Base-by-base conservation (phyloP, 75 land plant species). In the Picea sitchensis region DNA sequence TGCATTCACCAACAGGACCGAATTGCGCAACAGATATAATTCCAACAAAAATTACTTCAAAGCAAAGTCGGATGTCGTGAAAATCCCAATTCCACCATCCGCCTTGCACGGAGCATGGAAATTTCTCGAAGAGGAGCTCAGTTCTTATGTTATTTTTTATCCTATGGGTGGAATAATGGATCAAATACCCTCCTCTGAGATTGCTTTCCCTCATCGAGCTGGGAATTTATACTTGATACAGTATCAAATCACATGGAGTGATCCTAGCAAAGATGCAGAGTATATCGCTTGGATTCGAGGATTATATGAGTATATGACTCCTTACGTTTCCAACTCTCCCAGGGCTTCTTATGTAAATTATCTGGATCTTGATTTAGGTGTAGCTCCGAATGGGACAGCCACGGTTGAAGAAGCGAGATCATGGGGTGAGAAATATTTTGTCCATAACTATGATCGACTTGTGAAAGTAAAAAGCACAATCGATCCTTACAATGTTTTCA, bases 371-470 rank as follows among this genome's bases (percentile, higher is more conserved):
- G 81, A 80, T 75, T 56, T 68, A 18, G 76, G 81, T 12, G n/a
- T 4, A 9, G 21, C 68, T 2, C 3, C 11, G 8, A 75, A 30
- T n/a, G 76, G 76, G 0, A 20, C 76, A 1, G 14, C 54, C 32
- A n/a, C 76, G 1, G 76, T 75, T 44, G 18, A 75, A 54, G 54
- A 47, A 14, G 76, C 30, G 1, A 75, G 76, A 14, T 20, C 65
- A 14, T 77, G 78, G 78, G 81, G 81, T 13, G 58, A 80, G 78
- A 69, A 71, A 54, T 80, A 80, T 34, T 80, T 73, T 51, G 11
- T 69, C 8, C 15, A 41, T 2, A 80, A 80, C 78, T 80, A 51
- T 31, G 56, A 69, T 47, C 26, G 81, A 15, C 76, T 80, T 31
- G 81, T 68, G 5, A 69, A 80, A 4, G 72, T 72, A 38, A 80